Conservation (phyloP, 352 stramenopile species). For the Phytophthora fragariaefolia region DNA sequence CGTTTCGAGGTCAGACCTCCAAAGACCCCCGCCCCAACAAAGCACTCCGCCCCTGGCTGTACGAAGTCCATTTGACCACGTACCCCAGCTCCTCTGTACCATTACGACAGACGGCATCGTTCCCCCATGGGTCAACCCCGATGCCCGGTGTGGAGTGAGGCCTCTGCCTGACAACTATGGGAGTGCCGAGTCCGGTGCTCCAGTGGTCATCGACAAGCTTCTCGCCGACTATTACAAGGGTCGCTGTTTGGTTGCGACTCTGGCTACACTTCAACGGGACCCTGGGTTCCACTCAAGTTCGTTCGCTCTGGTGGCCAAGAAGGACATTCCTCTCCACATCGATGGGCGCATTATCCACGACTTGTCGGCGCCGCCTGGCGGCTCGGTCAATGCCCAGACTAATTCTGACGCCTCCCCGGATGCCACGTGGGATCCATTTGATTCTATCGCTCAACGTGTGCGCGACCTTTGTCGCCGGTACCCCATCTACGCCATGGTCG, state of each 20-base stretch:
- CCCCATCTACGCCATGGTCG: conserved; percentile 4
- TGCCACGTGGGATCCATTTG: not conserved
- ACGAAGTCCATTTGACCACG: not conserved
- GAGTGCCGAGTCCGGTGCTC: not conserved
- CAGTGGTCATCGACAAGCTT: conserved; percentile 5
- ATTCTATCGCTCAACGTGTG: not conserved
- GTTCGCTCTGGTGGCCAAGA: conserved; percentile 16
- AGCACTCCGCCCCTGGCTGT: conserved; percentile 5
- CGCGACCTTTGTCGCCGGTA: not conserved
- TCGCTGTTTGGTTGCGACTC: not conserved
- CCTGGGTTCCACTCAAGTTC: conserved; percentile 11
- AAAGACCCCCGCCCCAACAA: conserved; percentile 4
- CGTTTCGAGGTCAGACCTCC: not conserved
- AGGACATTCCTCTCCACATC: not conserved
- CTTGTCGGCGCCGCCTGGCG: not conserved
- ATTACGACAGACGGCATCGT: conserved; percentile 7
- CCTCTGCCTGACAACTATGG: not conserved
- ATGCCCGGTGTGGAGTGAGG: not conserved
- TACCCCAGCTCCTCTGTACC: conserved; percentile 3
- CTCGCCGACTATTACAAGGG: conserved; percentile 18
- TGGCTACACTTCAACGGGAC: not conserved
- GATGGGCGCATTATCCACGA: conserved; percentile 25
- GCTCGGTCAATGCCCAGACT: conserved; percentile 9
- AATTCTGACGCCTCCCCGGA: not conserved
- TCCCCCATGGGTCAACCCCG: not conserved